phyloP scores from a whole-genome alignment of 768 basidiomycete species.

The Podaxis sp. region DNA sequence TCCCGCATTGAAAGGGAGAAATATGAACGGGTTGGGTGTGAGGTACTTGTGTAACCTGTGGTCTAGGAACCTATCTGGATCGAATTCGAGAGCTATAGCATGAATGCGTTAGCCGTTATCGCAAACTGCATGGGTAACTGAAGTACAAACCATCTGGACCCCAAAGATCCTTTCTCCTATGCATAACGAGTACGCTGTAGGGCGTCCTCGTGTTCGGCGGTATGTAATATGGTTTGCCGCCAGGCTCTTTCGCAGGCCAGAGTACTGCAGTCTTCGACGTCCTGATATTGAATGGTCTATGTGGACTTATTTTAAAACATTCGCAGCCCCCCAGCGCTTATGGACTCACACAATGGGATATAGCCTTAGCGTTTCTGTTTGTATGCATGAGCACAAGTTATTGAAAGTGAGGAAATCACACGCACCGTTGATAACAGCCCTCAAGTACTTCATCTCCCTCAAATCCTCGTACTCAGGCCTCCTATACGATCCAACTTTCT shows the following conservation, averaged over 20 bases:
- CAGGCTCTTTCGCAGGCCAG: constrained; percentile 18
- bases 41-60: constrained; percentile 55
- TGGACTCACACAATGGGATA: constrained; percentile 21
- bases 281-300: constrained; percentile 14
- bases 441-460: constrained; percentile 40
- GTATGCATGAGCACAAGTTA: neutral
- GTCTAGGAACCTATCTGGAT: constrained; percentile 69
- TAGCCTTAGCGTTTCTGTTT: constrained; percentile 22
- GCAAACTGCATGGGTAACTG: neutral
- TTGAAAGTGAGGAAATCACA: constrained; percentile 12
- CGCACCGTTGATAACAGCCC: constrained; percentile 45
- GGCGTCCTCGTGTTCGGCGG: constrained; percentile 26
- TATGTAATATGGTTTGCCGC: constrained; percentile 22
- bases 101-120: neutral
- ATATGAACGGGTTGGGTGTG: constrained; percentile 56
- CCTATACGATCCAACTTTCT: constrained; percentile 31
- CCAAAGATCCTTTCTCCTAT: constrained; percentile 64
- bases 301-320: neutral
- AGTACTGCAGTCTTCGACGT: constrained; percentile 20
- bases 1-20: constrained; percentile 53
- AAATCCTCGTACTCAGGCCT: constrained; percentile 43
- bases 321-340: neutral
- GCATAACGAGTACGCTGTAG: constrained; percentile 57
- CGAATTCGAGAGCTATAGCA: constrained; percentile 50
- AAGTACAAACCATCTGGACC: constrained; percentile 55